These are phyloP conservation scores for Wallemia hederae DNA, from an alignment of 1,284 basidiomycete genomes.

Conservation along the genomic window DNA sequence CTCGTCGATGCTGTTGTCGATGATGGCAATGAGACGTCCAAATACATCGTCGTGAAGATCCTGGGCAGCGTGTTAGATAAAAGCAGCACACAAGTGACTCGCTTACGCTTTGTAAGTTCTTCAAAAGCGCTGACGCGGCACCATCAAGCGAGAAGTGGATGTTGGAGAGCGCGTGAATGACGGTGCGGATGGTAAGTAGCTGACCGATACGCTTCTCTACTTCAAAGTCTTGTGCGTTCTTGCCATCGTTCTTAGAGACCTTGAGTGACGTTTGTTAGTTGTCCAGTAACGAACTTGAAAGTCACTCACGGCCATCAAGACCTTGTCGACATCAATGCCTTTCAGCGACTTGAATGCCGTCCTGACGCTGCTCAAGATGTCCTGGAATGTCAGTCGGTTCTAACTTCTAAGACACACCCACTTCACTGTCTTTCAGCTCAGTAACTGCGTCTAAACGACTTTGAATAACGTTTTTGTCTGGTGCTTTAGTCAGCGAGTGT, in stretches of 20 bases:
- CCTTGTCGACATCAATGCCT: conserved; percentile 55
- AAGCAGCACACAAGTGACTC: neutral
- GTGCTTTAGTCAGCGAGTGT: conserved; percentile 1
- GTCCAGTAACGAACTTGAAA: neutral
- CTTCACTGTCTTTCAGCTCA: conserved; percentile 6
- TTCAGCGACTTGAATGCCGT: conserved; percentile 2
- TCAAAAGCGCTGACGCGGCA: conserved; percentile 29
- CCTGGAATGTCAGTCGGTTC: neutral
- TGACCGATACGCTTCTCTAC: conserved; percentile 40
- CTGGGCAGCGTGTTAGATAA: neutral
- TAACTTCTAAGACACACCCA: too few species aligned
- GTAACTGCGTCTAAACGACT: conserved; percentile 55
- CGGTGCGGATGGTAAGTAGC: conserved; percentile 39
- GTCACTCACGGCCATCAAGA: conserved; percentile 34
- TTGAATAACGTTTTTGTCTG: conserved; percentile 35
- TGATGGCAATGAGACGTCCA: conserved; percentile 27
- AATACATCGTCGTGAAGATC: conserved; percentile 34
- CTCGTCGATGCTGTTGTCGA: conserved; percentile 39
- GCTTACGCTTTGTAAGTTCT: conserved; percentile 29
- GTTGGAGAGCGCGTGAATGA: conserved; percentile 33
- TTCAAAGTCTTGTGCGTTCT: conserved; percentile 22
- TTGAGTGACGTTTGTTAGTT: conserved; percentile 11
- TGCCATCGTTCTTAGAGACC: conserved; percentile 24
- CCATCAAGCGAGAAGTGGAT: conserved; percentile 31
- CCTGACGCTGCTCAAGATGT: conserved; percentile 2